Conservation (phyloP, 2,329 filamentous ascomycete genomes). For the Alternaria viburni region DNA sequence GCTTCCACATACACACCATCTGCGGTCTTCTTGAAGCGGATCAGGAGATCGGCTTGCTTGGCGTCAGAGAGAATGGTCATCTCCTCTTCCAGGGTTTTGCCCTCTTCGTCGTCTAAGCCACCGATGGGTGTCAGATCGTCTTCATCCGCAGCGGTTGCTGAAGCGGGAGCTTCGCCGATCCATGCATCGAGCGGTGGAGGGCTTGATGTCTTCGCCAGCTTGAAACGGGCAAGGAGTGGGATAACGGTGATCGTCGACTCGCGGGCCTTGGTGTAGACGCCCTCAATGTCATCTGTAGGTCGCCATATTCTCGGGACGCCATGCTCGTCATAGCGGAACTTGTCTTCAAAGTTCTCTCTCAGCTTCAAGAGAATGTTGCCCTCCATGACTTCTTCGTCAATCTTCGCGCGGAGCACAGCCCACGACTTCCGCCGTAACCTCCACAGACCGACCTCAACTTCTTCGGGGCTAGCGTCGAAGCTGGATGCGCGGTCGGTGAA, state of each 20-base stretch:
- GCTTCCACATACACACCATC: slow-evolving; percentile 98
- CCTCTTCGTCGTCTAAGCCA: slow-evolving; percentile 92
- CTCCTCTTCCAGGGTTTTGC: slow-evolving; percentile 93
- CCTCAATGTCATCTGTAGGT: slow-evolving; percentile 95
- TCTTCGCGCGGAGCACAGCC: slow-evolving; percentile 85
- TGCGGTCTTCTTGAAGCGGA: slow-evolving; percentile 97
- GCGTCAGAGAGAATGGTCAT: slow-evolving; percentile 91
- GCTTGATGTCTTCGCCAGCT: slow-evolving; percentile 73
- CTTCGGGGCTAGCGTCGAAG: slow-evolving; percentile 89
- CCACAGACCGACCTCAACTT: slow-evolving; percentile 93
- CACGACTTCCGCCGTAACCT: slow-evolving; percentile 91
- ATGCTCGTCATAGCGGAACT: slow-evolving; percentile 95
- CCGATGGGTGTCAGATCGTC: slow-evolving; percentile 89
- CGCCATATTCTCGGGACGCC: slow-evolving; percentile 97
- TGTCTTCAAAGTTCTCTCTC: slow-evolving; percentile 98
- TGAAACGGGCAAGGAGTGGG: slow-evolving; percentile 85
- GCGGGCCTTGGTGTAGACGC: slow-evolving; percentile 87
- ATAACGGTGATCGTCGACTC: slow-evolving; percentile 92
- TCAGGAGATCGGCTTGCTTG: slow-evolving; percentile 88
- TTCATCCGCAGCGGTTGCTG: slow-evolving; percentile 81
- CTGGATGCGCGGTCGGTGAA: slow-evolving; percentile 90
- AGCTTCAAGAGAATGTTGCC: slow-evolving; percentile 95
- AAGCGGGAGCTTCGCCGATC: slow-evolving; percentile 78
- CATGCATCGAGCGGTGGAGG: slow-evolving; percentile 84
- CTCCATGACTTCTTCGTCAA: slow-evolving; percentile 98